Percentiles rank a stretch among this genome's conserved stretches.
Evolutionary conservation across 306 rosid species (phyloP).

Genomic region (Fragaria iinumae): DNA sequence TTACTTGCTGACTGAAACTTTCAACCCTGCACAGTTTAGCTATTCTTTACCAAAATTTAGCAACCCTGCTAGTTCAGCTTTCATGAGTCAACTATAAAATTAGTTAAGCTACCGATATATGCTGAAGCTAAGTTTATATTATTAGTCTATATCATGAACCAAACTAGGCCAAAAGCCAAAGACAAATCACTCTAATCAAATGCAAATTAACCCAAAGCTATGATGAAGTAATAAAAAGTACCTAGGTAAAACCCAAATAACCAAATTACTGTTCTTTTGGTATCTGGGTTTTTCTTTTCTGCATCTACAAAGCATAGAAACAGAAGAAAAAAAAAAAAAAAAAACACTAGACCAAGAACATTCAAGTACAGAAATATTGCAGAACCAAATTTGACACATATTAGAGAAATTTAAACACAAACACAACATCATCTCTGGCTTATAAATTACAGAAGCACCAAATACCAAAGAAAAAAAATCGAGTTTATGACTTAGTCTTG

Average conservation of each 20-base stretch:
- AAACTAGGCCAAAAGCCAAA: not conserved
- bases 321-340: not conserved
- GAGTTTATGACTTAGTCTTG: conserved; percentile 11
- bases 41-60: conserved; percentile 4
- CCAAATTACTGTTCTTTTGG: not conserved
- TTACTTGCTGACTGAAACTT: not conserved
- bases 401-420: conserved; percentile 1
- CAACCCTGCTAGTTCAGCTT: not conserved
- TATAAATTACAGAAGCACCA: conserved; percentile 25
- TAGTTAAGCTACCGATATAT: conserved; percentile 14
- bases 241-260: not conserved
- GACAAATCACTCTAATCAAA: conserved; percentile 4
- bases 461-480: not conserved
- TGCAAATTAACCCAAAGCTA: not conserved
- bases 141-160: not conserved
- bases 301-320: not conserved
- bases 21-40: conserved; percentile 2
- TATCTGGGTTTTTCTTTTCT: not conserved
- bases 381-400: not conserved
- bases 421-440: not conserved
- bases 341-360: not conserved
- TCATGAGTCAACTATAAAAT: not conserved
- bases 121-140: not conserved
- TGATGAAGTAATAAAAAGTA: not conserved
- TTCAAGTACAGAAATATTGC: not conserved